These are phyloP conservation scores for Codiaeum variegatum DNA, from an alignment of 441 rosid species.

Conservation along the genomic window DNA sequence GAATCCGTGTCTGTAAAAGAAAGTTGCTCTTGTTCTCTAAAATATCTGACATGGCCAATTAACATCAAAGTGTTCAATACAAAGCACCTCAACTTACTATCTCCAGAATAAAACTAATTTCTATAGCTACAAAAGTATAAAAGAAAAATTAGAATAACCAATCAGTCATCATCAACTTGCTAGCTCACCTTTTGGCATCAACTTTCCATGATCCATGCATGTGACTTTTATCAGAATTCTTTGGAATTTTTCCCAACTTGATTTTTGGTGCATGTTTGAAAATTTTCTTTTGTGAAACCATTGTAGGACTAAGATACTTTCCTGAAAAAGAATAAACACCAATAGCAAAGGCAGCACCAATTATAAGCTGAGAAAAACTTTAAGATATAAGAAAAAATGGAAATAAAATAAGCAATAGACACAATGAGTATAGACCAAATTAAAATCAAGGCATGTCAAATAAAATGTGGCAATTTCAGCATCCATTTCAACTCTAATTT, in stretches of 20 bases:
- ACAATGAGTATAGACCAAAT: not conserved
- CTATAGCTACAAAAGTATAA: not conserved
- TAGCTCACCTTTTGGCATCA: constrained; percentile 34
- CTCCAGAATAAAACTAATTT: not conserved
- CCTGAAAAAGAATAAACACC: constrained; percentile 28
- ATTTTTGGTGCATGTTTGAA: constrained; percentile 20
- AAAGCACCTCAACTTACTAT: not conserved
- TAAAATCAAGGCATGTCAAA: not conserved
- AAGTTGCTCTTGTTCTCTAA: constrained; percentile 14
- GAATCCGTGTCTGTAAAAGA: constrained; percentile 25
- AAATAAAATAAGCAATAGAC: not conserved
- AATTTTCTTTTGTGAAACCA: constrained; percentile 21
- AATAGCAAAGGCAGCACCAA: not conserved
- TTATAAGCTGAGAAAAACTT: constrained; percentile 2
- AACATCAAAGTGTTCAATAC: constrained; percentile 12
- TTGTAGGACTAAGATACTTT: constrained; percentile 23
- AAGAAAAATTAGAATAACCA: not conserved
- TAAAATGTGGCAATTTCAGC: not conserved
- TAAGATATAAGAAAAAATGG: not conserved
- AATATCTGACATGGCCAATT: constrained; percentile 27
- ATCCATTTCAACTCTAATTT: not conserved
- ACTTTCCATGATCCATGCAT: constrained; percentile 16
- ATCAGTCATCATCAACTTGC: constrained; percentile 12
- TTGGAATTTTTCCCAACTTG: constrained; percentile 18
- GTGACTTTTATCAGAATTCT: constrained; percentile 18